Conservation (phyloP, 2,329 filamentous ascomycete genomes). For the Sarocladium kiliense region DNA sequence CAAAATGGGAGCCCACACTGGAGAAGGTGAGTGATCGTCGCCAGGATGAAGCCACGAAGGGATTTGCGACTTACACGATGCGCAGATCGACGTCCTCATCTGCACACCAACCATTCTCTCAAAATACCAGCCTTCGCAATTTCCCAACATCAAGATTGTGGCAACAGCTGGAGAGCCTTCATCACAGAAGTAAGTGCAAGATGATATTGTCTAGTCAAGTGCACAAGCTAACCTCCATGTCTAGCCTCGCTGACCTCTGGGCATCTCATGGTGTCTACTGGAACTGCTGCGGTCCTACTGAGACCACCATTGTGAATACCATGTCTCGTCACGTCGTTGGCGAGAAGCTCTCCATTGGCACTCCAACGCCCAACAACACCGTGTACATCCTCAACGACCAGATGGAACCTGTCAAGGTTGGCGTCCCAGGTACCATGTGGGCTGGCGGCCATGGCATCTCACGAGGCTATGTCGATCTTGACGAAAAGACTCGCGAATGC, state of each 20-base stretch:
- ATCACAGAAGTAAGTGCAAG: slow-evolving; percentile 34
- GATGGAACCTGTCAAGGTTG: slow-evolving; percentile 36
- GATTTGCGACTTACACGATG: not conserved
- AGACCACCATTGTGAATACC: slow-evolving; percentile 56
- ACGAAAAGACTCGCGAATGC: slow-evolving; percentile 41
- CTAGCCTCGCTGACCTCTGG: slow-evolving; percentile 50
- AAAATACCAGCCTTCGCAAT: slow-evolving; percentile 40
- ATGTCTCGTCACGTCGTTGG: slow-evolving; percentile 45
- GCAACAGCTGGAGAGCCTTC: slow-evolving; percentile 53
- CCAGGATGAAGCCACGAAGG: not conserved
- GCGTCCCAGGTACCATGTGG: slow-evolving; percentile 49
- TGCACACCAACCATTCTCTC: slow-evolving; percentile 50
- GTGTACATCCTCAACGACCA: slow-evolving; percentile 49
- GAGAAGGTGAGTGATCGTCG: slow-evolving; percentile 29
- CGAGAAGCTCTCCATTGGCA: slow-evolving; percentile 45
- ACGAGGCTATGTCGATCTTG: slow-evolving; percentile 49
- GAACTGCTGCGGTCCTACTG: slow-evolving; percentile 57
- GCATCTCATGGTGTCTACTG: slow-evolving; percentile 41
- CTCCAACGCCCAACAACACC: slow-evolving; percentile 50
- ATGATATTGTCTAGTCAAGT: too few relatives aligned
- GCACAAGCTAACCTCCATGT: too few relatives aligned
- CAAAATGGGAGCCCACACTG: slow-evolving; percentile 42
- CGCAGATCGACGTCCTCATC: slow-evolving; percentile 46
- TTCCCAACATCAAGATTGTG: slow-evolving; percentile 45
- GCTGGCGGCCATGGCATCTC: slow-evolving; percentile 51